These are phyloP conservation scores for Toxicodendron radicans DNA, from an alignment of 345 rosid genomes.

Conservation along the genomic window DNA sequence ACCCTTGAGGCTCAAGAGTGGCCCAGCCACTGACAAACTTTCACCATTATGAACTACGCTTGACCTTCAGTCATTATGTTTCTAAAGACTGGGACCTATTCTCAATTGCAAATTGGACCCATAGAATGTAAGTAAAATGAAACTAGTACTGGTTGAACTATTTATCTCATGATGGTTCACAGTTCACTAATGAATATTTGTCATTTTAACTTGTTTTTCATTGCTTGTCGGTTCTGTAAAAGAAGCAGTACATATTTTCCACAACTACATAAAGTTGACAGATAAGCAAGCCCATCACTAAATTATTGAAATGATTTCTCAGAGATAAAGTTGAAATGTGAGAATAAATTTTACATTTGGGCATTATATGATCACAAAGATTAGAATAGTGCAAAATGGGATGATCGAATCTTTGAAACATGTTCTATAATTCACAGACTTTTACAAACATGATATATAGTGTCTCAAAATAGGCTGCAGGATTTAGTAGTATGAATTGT, in stretches of 20 bases:
- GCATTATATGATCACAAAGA: not conserved
- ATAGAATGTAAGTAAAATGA: not conserved
- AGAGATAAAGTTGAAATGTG: not conserved
- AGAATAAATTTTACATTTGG: not conserved
- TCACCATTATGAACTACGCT: not conserved
- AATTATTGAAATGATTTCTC: not conserved
- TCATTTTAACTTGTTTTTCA: not conserved
- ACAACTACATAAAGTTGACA: constrained; percentile 5
- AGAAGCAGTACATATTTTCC: not conserved
- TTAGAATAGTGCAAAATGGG: not conserved
- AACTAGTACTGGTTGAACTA: not conserved
- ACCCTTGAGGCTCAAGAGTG: constrained; percentile 10
- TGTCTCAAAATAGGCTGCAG: too few relatives aligned
- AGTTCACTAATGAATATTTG: not conserved
- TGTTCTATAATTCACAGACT: too few relatives aligned
- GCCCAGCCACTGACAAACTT: constrained; percentile 17
- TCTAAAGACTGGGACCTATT: constrained; percentile 8
- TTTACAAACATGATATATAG: too few relatives aligned
- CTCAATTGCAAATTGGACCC: constrained; percentile 8
- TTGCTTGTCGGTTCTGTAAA: not conserved
- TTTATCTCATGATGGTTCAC: not conserved
- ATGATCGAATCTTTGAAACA: too few relatives aligned
- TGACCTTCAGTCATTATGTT: not conserved
- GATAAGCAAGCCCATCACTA: not conserved
- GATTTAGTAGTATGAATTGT: not conserved